A percentile compares a stretch with the other conserved stretches of the same genome.
These are phyloP conservation scores for Colletotrichum euphorbiae DNA, from an alignment of 2,329 filamentous ascomycete species.

Conservation along the genomic window DNA sequence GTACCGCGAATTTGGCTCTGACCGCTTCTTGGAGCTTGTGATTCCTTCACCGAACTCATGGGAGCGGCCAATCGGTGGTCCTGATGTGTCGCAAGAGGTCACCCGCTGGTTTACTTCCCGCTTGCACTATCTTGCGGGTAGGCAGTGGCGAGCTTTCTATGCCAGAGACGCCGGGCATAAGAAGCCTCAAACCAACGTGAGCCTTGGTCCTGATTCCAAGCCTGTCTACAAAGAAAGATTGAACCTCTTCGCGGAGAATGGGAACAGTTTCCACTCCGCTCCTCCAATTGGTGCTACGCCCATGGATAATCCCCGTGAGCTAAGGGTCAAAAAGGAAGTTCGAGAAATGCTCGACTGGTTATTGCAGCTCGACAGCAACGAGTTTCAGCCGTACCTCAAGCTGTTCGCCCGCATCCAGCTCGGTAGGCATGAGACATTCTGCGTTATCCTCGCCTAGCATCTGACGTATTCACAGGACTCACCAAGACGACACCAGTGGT, in stretches of 20 bases:
- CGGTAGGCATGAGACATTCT: conserved; percentile 51
- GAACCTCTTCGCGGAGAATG: conserved; percentile 65
- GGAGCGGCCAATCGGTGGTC: conserved; percentile 45
- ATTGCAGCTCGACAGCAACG: conserved; percentile 58
- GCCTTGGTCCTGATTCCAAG: conserved; percentile 43
- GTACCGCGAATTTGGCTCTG: conserved; percentile 65
- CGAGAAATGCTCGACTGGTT: conserved; percentile 64
- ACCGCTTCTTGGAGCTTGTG: conserved; percentile 68
- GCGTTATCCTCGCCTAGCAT: too few relatives aligned
- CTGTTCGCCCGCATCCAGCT: conserved; percentile 69
- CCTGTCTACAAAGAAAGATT: conserved; percentile 44
- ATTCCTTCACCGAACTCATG: conserved; percentile 58
- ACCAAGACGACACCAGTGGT: conserved; percentile 62
- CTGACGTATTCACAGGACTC: conserved; percentile 54
- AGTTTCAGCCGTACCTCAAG: conserved; percentile 62
- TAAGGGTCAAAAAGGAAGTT: conserved; percentile 51
- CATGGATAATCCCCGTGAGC: neutral
- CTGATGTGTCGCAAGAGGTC: neutral
- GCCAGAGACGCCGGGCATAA: conserved; percentile 45
- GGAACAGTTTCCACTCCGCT: conserved; percentile 52
- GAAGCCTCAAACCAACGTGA: conserved; percentile 50
- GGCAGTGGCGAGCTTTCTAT: conserved; percentile 62
- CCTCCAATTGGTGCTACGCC: conserved; percentile 39
- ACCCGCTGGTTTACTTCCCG: conserved; percentile 55
- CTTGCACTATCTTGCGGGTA: conserved; percentile 58